Conservation (phyloP, 208 protist species). For the Phytomonas sp. region DNA sequence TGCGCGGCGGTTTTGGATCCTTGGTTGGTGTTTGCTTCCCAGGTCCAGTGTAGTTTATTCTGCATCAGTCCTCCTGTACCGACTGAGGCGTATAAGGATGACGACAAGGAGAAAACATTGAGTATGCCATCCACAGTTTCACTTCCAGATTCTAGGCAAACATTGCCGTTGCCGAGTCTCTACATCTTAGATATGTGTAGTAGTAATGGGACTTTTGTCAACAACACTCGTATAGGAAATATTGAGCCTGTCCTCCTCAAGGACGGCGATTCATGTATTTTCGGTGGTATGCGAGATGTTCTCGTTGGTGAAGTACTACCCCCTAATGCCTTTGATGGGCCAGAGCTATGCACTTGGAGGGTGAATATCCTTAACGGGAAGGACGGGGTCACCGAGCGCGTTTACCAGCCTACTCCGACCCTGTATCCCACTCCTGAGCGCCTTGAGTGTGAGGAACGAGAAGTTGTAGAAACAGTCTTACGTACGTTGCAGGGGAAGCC, state of each 20-base stretch:
- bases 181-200: slow-evolving; percentile 75
- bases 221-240: slow-evolving; percentile 40
- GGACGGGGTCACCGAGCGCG: slow-evolving; percentile 7
- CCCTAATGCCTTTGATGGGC: slow-evolving; percentile 30
- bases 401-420: slow-evolving; percentile 40
- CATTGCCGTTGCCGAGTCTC: slow-evolving; percentile 11
- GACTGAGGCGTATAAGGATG: not conserved
- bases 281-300: slow-evolving; percentile 84
- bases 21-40: slow-evolving; percentile 67
- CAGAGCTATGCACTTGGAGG: slow-evolving; percentile 73
- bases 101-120: not conserved
- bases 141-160: not conserved
- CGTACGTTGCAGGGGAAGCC: slow-evolving; percentile 20
- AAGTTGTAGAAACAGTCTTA: slow-evolving; percentile 26
- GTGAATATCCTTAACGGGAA: slow-evolving; percentile 21
- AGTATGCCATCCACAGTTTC: not conserved
- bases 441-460: slow-evolving; percentile 33
- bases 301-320: slow-evolving; percentile 37
- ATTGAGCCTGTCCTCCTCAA: slow-evolving; percentile 37
- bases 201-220: slow-evolving; percentile 87
- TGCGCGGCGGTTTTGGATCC: slow-evolving; percentile 60
- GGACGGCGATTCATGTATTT: slow-evolving; percentile 57
- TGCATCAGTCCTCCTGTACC: not conserved
- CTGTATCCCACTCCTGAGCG: slow-evolving; percentile 39
- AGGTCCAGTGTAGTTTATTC: slow-evolving; percentile 66